These are phyloP conservation scores for Pterocarpus santalinus DNA, from an alignment of 306 rosid species.

Conservation along the genomic window DNA sequence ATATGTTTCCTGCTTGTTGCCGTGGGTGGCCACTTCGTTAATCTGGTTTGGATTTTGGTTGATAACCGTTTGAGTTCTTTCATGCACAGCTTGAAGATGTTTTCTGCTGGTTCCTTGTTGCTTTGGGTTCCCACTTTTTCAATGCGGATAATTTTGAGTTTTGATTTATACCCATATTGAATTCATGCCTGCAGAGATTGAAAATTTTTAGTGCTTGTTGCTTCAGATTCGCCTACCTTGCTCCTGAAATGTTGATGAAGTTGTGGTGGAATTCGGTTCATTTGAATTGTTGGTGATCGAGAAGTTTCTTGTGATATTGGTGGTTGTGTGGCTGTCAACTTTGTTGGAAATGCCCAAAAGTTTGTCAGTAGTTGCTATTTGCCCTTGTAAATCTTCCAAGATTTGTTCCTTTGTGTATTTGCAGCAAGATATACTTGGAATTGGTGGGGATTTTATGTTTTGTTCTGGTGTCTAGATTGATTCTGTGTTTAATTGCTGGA, in stretches of 20 bases:
- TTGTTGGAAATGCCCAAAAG: slow-evolving; percentile 27
- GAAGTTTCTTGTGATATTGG: slow-evolving; percentile 28
- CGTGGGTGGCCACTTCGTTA: neutral
- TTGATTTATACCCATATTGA: slow-evolving; percentile 35
- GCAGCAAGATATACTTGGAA: slow-evolving; percentile 41
- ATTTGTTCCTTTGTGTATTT: slow-evolving; percentile 24
- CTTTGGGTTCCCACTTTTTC: slow-evolving; percentile 16
- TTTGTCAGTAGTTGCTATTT: slow-evolving; percentile 39
- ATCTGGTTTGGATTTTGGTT: slow-evolving; percentile 28
- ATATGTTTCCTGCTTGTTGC: slow-evolving; percentile 30
- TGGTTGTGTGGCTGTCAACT: slow-evolving; percentile 39
- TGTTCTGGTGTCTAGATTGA: slow-evolving; percentile 23
- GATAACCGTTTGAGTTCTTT: slow-evolving; percentile 4
- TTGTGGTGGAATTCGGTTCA: slow-evolving; percentile 26
- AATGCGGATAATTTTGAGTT: slow-evolving; percentile 9
- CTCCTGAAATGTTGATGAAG: slow-evolving; percentile 43
- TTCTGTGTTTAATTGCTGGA: slow-evolving; percentile 33
- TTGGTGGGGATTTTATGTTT: slow-evolving; percentile 22
- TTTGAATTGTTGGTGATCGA: slow-evolving; percentile 32
- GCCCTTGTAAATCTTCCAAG: slow-evolving; percentile 40
- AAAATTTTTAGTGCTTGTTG: slow-evolving; percentile 29
- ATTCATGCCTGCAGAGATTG: slow-evolving; percentile 34
- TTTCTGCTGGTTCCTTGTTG: neutral
- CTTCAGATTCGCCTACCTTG: slow-evolving; percentile 32
- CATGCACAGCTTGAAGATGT: slow-evolving; percentile 4